Conservation (phyloP, 179 eudicot species). For the Heliamphora pulchella region DNA sequence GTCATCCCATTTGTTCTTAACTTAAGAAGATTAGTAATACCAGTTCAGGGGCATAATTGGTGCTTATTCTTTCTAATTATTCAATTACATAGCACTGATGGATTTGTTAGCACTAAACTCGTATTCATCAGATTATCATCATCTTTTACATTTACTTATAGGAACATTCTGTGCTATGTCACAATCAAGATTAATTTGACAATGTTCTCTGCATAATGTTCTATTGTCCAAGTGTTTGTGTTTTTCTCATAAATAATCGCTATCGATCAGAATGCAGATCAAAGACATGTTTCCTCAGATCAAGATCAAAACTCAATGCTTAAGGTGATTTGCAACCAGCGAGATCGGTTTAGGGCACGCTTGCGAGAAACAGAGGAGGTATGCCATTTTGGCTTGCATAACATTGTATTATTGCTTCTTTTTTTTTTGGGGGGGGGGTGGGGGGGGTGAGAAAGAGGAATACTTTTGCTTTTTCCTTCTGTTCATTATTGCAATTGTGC, state of each 20-base stretch:
- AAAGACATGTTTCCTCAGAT: constrained; percentile 59
- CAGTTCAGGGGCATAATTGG: too few species aligned
- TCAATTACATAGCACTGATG: too few species aligned
- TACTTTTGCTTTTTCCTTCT: neutral
- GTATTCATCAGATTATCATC: too few species aligned
- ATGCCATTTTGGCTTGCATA: constrained; percentile 13
- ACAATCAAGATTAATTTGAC: neutral
- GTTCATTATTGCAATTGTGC: neutral
- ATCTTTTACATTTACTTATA: too few species aligned
- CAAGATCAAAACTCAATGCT: constrained; percentile 98
- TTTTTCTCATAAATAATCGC: neutral
- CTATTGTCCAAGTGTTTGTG: neutral
- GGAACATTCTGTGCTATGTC: neutral
- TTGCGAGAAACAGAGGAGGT: constrained; percentile 97
- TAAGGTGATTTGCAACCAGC: constrained; percentile 93
- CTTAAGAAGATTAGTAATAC: too few species aligned
- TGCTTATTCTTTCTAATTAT: too few species aligned
- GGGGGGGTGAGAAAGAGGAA: neutral
- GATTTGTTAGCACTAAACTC: too few species aligned
- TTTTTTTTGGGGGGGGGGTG: neutral
- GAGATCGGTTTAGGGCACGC: constrained; percentile 91
- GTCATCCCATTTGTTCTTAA: too few species aligned
- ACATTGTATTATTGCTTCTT: constrained; percentile 9
- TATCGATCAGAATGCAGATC: constrained; percentile 63
- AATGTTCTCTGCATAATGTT: neutral